These are phyloP conservation scores for Neurospora sp. DNA, from an alignment of 495 filamentous ascomycete genomes.

Conservation along the genomic window DNA sequence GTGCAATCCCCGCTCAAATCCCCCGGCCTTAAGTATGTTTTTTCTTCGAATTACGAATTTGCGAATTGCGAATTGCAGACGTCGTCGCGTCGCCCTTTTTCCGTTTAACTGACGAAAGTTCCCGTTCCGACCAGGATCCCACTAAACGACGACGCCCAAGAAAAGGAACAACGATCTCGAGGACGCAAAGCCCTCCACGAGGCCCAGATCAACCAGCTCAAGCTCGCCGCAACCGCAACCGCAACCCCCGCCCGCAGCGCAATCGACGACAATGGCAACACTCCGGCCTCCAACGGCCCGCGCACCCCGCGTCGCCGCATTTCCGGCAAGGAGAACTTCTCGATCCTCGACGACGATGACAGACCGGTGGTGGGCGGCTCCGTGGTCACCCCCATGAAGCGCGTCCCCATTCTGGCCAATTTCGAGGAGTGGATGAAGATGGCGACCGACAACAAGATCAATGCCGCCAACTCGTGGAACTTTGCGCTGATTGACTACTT, in stretches of 20 bases:
- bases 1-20: not conserved
- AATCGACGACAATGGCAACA: constrained; percentile 43
- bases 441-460: constrained; percentile 99
- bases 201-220: constrained; percentile 83
- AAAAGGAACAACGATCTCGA: constrained; percentile 83
- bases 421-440: constrained; percentile 99
- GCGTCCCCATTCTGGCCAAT: constrained; percentile 89
- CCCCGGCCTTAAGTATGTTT: constrained; percentile 28
- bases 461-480: constrained; percentile 97
- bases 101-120: not conserved
- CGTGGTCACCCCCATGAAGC: constrained; percentile 90
- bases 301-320: constrained; percentile 44
- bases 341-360: constrained; percentile 42
- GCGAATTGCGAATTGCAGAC: constrained; percentile 3
- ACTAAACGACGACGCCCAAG: constrained; percentile 87
- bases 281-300: constrained; percentile 43
- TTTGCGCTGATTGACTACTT: constrained; percentile 99
- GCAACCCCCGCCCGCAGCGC: constrained; percentile 63
- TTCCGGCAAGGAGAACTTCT: constrained; percentile 47
- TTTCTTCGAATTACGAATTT: constrained; percentile 55
- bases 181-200: constrained; percentile 82
- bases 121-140: constrained; percentile 51
- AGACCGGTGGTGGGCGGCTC: constrained; percentile 49
- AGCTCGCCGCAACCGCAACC: constrained; percentile 57
- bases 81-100: not conserved